These are phyloP conservation scores for Ceratocystis harringtonii DNA, from an alignment of 2,329 filamentous ascomycete species.

Conservation along the genomic window DNA sequence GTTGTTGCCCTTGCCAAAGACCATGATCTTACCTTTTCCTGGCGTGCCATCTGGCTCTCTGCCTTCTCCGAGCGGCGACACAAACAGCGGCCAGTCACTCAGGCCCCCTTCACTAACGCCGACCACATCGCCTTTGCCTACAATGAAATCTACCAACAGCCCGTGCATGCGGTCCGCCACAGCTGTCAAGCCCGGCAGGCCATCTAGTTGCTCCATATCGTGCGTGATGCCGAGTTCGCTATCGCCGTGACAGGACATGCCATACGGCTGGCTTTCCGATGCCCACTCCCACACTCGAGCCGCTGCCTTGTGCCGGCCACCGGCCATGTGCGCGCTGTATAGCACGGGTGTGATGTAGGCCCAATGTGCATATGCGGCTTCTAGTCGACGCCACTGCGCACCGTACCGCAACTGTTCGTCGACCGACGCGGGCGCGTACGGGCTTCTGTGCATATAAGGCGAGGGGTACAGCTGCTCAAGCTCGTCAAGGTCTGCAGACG, in stretches of 20 bases:
- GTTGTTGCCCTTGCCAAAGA: conserved; percentile 47
- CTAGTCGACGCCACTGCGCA: conserved; percentile 40
- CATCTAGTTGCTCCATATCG: conserved; percentile 26
- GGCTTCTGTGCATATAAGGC: conserved; percentile 29
- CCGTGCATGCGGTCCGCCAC: conserved; percentile 30
- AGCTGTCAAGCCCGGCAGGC: conserved; percentile 26
- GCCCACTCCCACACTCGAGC: conserved; percentile 48
- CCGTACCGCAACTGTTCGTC: conserved; percentile 25
- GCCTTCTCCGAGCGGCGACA: conserved; percentile 26
- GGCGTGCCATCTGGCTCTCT: conserved; percentile 11
- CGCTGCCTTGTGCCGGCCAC: background rate
- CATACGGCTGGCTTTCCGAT: conserved; percentile 26
- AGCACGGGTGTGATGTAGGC: conserved; percentile 50
- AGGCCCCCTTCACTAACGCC: conserved; percentile 18
- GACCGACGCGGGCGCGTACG: conserved; percentile 28
- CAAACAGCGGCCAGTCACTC: conserved; percentile 30
- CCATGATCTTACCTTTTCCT: conserved; percentile 29
- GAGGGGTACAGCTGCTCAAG: conserved; percentile 50
- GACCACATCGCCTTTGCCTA: conserved; percentile 22
- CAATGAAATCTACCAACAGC: conserved; percentile 27
- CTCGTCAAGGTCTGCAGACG: conserved; percentile 34
- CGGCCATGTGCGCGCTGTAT: conserved; percentile 36
- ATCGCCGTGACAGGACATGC: conserved; percentile 34
- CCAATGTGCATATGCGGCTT: conserved; percentile 48
- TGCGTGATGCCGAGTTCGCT: conserved; percentile 31